Percentiles rank a stretch among this genome's conserved stretches.
Conservation (phyloP, 768 basidiomycete genomes). For the Thelephora ganbajun region DNA sequence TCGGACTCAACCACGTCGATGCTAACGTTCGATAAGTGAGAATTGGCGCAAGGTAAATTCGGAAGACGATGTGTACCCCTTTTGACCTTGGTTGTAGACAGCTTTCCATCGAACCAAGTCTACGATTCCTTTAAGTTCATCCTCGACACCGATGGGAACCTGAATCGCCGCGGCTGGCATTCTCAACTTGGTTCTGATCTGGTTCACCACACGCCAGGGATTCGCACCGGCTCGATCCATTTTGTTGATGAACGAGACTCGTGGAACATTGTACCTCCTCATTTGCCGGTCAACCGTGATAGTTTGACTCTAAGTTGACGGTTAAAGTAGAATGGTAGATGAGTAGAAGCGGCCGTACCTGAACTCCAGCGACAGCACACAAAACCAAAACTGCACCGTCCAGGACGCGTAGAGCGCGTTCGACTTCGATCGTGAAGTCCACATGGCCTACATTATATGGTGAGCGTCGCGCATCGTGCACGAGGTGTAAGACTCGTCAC, state of each 20-base stretch:
- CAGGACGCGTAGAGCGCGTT: slow-evolving; percentile 87
- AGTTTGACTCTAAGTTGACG: slow-evolving; percentile 70
- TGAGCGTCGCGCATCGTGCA: not conserved
- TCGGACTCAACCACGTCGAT: slow-evolving; percentile 67
- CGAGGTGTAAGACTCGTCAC: slow-evolving; percentile 22
- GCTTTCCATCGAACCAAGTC: slow-evolving; percentile 93
- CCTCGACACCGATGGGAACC: slow-evolving; percentile 86
- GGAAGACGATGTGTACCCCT: slow-evolving; percentile 51
- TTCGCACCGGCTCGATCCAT: slow-evolving; percentile 98
- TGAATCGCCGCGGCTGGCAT: slow-evolving; percentile 93
- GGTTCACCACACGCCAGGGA: slow-evolving; percentile 87
- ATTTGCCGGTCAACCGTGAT: slow-evolving; percentile 99
- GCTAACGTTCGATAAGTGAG: slow-evolving; percentile 22
- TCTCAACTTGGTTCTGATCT: slow-evolving; percentile 82
- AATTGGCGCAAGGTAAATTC: not conserved
- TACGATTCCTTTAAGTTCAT: slow-evolving; percentile 79
- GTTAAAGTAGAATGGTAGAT: not conserved
- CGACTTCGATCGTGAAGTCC: slow-evolving; percentile 98
- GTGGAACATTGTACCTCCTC: slow-evolving; percentile 90
- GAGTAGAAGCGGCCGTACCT: slow-evolving; percentile 30
- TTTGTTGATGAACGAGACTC: slow-evolving; percentile 95
- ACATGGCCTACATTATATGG: slow-evolving; percentile 65
- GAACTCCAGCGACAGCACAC: slow-evolving; percentile 94
- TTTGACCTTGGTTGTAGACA: slow-evolving; percentile 86
- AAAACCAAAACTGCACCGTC: slow-evolving; percentile 95